phyloP scores from a whole-genome alignment of 164 flowering plant genomes.

The Nymphaea colorata region DNA sequence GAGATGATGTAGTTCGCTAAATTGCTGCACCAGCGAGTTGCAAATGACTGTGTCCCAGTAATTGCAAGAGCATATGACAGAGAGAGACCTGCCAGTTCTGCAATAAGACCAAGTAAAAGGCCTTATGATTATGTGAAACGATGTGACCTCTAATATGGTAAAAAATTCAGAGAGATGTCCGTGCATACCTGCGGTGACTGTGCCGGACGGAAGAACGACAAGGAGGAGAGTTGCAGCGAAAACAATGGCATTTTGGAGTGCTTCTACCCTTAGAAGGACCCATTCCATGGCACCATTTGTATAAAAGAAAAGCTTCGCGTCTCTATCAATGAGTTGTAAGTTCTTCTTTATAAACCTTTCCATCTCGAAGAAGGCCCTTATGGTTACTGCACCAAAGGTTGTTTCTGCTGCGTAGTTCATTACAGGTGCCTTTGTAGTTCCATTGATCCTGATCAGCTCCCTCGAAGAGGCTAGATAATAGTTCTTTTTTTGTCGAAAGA shows the following conservation, averaged over 20 bases:
- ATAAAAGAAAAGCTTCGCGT: constrained; percentile 59
- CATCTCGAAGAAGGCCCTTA: constrained; percentile 53
- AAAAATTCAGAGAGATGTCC: neutral
- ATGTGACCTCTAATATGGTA: neutral
- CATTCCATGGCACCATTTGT: constrained; percentile 75
- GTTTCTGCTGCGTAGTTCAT: constrained; percentile 81
- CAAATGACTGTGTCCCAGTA: constrained; percentile 42
- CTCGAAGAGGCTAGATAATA: constrained; percentile 64
- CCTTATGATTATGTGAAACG: neutral
- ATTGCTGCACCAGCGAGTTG: constrained; percentile 54
- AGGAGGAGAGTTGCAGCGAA: constrained; percentile 53
- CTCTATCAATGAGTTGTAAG: constrained; percentile 51
- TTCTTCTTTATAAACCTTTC: constrained; percentile 42
- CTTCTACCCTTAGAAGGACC: constrained; percentile 61
- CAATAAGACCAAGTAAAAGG: neutral
- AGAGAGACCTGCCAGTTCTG: constrained; percentile 86
- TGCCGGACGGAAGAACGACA: constrained; percentile 45
- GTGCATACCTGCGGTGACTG: constrained; percentile 47
- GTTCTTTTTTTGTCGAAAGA: constrained; percentile 20
- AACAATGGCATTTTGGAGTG: constrained; percentile 56
- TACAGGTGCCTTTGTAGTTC: constrained; percentile 86
- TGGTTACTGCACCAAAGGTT: constrained; percentile 62
- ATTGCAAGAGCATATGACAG: constrained; percentile 72
- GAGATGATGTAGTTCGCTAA: constrained; percentile 64
- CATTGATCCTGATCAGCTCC: constrained; percentile 69